These are phyloP conservation scores for Eimeria brunetti DNA, from an alignment of 169 alveolate species.

Conservation along the genomic window DNA sequence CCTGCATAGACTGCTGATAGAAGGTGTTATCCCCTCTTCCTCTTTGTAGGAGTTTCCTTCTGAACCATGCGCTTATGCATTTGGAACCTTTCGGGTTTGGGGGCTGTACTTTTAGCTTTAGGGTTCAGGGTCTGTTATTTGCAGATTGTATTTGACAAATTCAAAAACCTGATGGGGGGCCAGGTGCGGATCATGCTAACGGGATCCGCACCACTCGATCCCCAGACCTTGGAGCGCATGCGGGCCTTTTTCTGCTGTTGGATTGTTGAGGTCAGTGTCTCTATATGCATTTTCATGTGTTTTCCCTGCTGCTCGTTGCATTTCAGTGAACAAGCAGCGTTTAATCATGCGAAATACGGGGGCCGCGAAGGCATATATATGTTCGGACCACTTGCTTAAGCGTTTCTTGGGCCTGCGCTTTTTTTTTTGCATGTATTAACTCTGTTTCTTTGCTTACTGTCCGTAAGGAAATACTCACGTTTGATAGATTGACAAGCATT, in stretches of 20 bases:
- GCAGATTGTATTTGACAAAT: conserved; percentile 87
- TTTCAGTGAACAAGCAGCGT: not conserved
- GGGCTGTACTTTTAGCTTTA: not conserved
- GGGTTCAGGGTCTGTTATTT: not conserved
- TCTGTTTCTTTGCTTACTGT: not conserved
- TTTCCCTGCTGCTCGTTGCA: not conserved
- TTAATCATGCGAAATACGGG: not conserved
- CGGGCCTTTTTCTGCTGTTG: conserved; percentile 87
- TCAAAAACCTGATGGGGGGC: conserved; percentile 89
- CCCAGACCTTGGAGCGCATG: conserved; percentile 87
- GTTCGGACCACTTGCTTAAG: not conserved
- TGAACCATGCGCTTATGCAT: too few relatives aligned
- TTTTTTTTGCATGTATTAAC: not conserved
- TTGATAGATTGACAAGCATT: not conserved
- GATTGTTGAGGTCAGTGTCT: conserved; percentile 86
- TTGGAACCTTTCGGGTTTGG: not conserved
- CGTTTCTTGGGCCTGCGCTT: not conserved
- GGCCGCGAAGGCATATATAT: not conserved
- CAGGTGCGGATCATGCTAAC: conserved; percentile 88
- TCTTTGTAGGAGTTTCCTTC: too few relatives aligned
- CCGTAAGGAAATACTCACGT: not conserved
- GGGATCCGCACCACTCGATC: conserved; percentile 93
- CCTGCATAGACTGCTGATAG: not conserved
- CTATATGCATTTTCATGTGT: not conserved
- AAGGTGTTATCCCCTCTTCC: too few relatives aligned